Conservation (phyloP, 2,329 filamentous ascomycete species). For the Sclerotiophoma versabilis region DNA sequence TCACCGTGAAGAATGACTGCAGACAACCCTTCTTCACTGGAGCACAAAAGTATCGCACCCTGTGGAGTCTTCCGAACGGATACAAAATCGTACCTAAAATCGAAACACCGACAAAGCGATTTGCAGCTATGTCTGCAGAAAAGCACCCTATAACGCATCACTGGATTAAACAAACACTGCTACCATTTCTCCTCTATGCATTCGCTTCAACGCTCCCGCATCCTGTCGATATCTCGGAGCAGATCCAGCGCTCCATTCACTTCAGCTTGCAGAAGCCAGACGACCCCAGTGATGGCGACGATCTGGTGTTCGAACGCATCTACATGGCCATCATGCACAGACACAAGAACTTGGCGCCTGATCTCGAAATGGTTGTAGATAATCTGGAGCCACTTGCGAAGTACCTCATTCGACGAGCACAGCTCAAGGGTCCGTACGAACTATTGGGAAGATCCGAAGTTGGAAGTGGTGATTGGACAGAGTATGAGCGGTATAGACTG, state of each 20-base stretch:
- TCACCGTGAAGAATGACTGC: background rate
- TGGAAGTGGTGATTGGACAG: constrained; percentile 15
- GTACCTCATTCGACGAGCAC: constrained; percentile 21
- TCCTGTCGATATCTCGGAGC: constrained; percentile 6
- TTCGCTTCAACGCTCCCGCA: constrained; percentile 12
- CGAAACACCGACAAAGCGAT: background rate
- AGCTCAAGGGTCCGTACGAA: constrained; percentile 22
- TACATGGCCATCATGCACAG: constrained; percentile 18
- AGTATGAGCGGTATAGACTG: constrained; percentile 6
- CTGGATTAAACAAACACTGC: constrained; percentile 20
- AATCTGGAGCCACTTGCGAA: constrained; percentile 17
- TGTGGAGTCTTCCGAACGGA: background rate
- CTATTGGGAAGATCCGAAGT: constrained; percentile 12
- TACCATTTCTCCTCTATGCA: constrained; percentile 20
- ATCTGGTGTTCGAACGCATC: constrained; percentile 23
- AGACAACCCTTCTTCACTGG: background rate
- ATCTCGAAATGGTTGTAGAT: constrained; percentile 8
- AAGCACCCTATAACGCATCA: constrained; percentile 8
- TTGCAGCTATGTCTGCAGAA: constrained; percentile 1
- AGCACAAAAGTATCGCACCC: background rate
- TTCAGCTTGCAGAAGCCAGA: constrained; percentile 8
- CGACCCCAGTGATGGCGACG: constrained; percentile 16
- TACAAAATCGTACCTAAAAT: background rate
- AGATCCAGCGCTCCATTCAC: constrained; percentile 6
- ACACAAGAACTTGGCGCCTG: constrained; percentile 8